Conservation (phyloP, 495 filamentous ascomycete species). For the Xylaria intraflava region DNA sequence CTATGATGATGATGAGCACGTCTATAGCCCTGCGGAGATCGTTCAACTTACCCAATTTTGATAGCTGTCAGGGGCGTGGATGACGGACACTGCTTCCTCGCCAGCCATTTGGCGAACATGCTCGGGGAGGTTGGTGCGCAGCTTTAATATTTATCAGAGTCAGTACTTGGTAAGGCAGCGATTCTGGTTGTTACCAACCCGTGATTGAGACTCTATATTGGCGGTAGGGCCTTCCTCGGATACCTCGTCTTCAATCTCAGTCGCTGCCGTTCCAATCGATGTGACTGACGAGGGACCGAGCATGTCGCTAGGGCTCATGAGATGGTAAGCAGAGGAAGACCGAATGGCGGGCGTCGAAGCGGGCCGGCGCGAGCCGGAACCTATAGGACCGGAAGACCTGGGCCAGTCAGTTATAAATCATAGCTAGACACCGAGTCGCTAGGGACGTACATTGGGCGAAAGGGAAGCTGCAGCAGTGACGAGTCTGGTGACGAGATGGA, state of each 20-base stretch:
- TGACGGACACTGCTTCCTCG: slow-evolving; percentile 77
- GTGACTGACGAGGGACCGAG: slow-evolving; percentile 72
- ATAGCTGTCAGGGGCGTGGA: slow-evolving; percentile 79
- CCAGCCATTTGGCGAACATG: slow-evolving; percentile 48
- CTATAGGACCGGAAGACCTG: slow-evolving; percentile 33
- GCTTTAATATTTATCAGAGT: slow-evolving; percentile 45
- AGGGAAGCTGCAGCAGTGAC: slow-evolving; percentile 40
- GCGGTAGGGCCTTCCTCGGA: slow-evolving; percentile 39
- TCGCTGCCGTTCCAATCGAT: slow-evolving; percentile 64
- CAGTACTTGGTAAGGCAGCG: slow-evolving; percentile 11
- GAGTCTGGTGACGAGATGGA: slow-evolving; percentile 51
- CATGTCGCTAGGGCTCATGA: slow-evolving; percentile 48
- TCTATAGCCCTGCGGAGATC: background rate
- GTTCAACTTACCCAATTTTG: slow-evolving; percentile 58
- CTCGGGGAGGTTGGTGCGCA: slow-evolving; percentile 52
- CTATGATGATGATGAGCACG: slow-evolving; percentile 1
- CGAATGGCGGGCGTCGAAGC: slow-evolving; percentile 17
- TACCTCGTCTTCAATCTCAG: slow-evolving; percentile 66
- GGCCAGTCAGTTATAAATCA: slow-evolving; percentile 10
- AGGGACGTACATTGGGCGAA: slow-evolving; percentile 44
- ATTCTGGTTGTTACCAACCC: slow-evolving; percentile 25
- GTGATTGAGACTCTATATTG: slow-evolving; percentile 20
- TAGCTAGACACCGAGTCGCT: background rate
- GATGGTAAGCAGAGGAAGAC: slow-evolving; percentile 27
- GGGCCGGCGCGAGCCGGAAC: slow-evolving; percentile 38